Percentiles rank a stretch among this genome's conserved stretches.
These are phyloP conservation scores for Talinum fruticosum DNA, from an alignment of 148 eudicot species.

Conservation along the genomic window DNA sequence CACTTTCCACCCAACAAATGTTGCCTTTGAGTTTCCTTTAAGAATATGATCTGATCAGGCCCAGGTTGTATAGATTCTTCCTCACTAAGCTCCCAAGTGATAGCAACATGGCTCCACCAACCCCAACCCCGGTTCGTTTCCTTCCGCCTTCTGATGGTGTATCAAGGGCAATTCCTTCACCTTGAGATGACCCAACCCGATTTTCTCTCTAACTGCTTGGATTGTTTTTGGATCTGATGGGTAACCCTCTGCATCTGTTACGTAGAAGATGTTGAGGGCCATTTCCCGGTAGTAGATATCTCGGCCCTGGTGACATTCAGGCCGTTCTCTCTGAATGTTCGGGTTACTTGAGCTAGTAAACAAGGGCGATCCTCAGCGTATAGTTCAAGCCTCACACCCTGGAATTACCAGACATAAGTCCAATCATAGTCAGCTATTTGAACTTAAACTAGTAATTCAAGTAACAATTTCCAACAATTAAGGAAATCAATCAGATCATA, in stretches of 20 bases:
- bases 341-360: constrained; percentile 68
- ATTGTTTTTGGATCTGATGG: constrained; percentile 53
- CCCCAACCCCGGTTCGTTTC: constrained; percentile 32
- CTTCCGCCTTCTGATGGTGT: constrained; percentile 40
- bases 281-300: constrained; percentile 60
- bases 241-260: constrained; percentile 70
- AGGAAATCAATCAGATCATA: constrained; percentile 2
- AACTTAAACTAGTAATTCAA: not conserved
- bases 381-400: constrained; percentile 88
- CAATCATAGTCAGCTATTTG: constrained; percentile 10
- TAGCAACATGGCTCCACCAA: constrained; percentile 71
- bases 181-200: constrained; percentile 47
- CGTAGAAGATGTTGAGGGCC: constrained; percentile 69
- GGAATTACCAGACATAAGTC: constrained; percentile 6
- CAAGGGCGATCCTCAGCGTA: constrained; percentile 53
- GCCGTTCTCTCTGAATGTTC: constrained; percentile 86
- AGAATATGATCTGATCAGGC: constrained; percentile 73
- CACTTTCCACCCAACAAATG: constrained; percentile 17
- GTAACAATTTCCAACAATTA: not conserved
- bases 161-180: constrained; percentile 79
- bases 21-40: constrained; percentile 33
- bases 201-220: constrained; percentile 55
- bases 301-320: constrained; percentile 87
- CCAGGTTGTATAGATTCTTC: constrained; percentile 78
- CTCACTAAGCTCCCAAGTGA: constrained; percentile 81